Percentiles rank a stretch among this genome's conserved stretches.
These are phyloP conservation scores for Sphaceloma murrayae DNA, from an alignment of 2,329 filamentous ascomycete genomes.

Conservation along the genomic window DNA sequence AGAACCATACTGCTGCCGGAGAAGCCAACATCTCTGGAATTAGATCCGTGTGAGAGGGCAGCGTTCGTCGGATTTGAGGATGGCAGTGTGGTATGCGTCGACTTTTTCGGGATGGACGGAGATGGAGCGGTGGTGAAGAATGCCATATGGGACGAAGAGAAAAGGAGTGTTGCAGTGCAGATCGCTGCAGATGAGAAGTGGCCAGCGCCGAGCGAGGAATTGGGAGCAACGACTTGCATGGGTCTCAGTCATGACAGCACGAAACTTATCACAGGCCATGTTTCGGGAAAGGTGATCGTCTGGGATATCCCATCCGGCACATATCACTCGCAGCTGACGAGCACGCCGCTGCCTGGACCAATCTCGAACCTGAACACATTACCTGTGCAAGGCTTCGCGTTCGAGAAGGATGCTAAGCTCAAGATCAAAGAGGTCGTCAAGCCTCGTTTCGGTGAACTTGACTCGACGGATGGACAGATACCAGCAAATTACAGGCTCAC, in stretches of 20 bases:
- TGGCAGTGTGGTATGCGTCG: conserved; percentile 67
- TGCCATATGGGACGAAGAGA: conserved; percentile 43
- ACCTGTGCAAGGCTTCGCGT: conserved; percentile 45
- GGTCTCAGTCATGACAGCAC: conserved; percentile 75
- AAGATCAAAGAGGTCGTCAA: conserved; percentile 54
- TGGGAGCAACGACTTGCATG: conserved; percentile 58
- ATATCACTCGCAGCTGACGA: conserved; percentile 52
- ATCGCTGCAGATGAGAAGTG: conserved; percentile 30
- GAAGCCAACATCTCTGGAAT: conserved; percentile 59
- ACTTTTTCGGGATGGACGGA: conserved; percentile 48
- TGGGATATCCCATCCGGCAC: conserved; percentile 71
- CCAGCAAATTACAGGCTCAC: conserved; percentile 55
- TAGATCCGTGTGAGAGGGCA: conserved; percentile 77
- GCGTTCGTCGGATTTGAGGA: conserved; percentile 74
- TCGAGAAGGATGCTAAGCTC: conserved; percentile 19
- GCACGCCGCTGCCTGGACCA: conserved; percentile 62
- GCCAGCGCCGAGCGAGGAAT: conserved; percentile 37
- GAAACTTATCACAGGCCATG: conserved; percentile 68
- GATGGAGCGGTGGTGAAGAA: conserved; percentile 27
- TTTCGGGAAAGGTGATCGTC: conserved; percentile 63
- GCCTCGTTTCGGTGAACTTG: conserved; percentile 57
- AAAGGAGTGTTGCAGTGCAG: conserved; percentile 45
- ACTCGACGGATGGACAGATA: conserved; percentile 29
- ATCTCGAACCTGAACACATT: conserved; percentile 75
- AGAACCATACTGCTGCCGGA: conserved; percentile 72